Percentiles rank a stretch among this genome's conserved stretches.
Evolutionary conservation across 345 rosid genomes (phyloP).

Genomic region (Eucalyptus tenuipes): DNA sequence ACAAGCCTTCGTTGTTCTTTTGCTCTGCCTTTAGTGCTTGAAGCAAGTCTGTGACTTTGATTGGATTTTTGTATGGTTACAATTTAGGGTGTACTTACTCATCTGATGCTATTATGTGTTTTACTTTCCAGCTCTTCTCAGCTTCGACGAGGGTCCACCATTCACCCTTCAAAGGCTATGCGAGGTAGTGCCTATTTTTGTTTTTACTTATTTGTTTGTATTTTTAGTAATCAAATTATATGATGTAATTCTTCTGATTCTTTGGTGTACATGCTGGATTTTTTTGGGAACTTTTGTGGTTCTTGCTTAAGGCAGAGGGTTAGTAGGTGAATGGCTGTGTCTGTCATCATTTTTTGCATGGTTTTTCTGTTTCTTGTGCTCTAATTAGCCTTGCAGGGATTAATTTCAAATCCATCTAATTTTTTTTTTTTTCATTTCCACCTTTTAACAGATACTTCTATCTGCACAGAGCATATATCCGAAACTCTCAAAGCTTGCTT

Average conservation of each 20-base stretch:
- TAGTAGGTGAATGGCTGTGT: neutral
- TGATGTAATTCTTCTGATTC: neutral
- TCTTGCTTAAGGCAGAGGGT: neutral
- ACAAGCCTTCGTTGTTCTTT: neutral
- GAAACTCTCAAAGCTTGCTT: constrained; percentile 82
- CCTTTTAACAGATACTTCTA: constrained; percentile 50
- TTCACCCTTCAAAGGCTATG: constrained; percentile 93
- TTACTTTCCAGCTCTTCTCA: constrained; percentile 44
- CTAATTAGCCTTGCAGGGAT: neutral
- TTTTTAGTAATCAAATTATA: neutral
- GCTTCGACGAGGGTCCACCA: constrained; percentile 84
- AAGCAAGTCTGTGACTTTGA: neutral
- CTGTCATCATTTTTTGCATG: neutral
- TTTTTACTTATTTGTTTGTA: neutral
- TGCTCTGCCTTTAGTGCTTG: neutral
- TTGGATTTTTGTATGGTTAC: neutral
- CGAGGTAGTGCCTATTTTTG: constrained; percentile 31
- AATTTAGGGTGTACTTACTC: neutral
- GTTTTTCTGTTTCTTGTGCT: neutral
- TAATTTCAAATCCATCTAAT: neutral
- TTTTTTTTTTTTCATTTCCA: neutral
- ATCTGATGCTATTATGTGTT: neutral
- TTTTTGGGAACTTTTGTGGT: neutral
- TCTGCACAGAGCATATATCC: constrained; percentile 72
- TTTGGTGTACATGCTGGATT: neutral